Base-by-base conservation (phyloP, 2,329 filamentous ascomycete genomes). In the Xylaria arbuscula region DNA sequence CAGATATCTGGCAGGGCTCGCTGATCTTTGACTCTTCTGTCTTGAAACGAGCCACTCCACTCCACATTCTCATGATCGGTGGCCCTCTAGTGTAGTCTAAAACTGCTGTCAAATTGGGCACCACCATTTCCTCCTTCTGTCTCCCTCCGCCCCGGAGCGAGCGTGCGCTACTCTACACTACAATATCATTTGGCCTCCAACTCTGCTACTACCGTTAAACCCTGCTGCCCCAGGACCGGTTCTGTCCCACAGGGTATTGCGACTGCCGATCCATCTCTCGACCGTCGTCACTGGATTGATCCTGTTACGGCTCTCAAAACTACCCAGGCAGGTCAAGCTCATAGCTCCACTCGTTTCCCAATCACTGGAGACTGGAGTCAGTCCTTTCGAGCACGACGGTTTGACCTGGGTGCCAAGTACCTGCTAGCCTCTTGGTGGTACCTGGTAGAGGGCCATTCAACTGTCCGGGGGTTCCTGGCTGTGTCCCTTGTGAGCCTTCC, bases 221-320 rank as follows among this genome's bases (percentile, higher is more conserved):
- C 83, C 81, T 81, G 80, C 79, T 80, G 75, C 80, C 78, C 82
- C 53, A 80, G 80, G 80, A 78, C 80, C 78, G 68, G 81, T 80
- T 80, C 81, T 78, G 78, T 82, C 82, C 81, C 64, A 61, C 64
- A 81, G 83, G 83, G 85, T 81, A 84, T 83, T 81, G 70, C 80
- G 80, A 78, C 77, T 83, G 86, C 83, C 85, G 85, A 87, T 87
- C 85, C 81, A 79, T 82, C 78, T 81, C 75, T 78, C 82, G 80
- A 81, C 79, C 83, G 80, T 84, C 83, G 83, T 86, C 85, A 86
- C 83, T 78, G 70, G 74, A 63, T 68, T 72, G 74, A 62, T 68
- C 72, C 70, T 70, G 70, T 73, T 67, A 71, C 73, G 70, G 68
- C 71, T 72, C 69, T 71, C 62, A 68, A 71, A 64, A 69, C 59